Conservation (phyloP, 176 grass and related monocot genomes). For the Coix lacrymajobi region DNA sequence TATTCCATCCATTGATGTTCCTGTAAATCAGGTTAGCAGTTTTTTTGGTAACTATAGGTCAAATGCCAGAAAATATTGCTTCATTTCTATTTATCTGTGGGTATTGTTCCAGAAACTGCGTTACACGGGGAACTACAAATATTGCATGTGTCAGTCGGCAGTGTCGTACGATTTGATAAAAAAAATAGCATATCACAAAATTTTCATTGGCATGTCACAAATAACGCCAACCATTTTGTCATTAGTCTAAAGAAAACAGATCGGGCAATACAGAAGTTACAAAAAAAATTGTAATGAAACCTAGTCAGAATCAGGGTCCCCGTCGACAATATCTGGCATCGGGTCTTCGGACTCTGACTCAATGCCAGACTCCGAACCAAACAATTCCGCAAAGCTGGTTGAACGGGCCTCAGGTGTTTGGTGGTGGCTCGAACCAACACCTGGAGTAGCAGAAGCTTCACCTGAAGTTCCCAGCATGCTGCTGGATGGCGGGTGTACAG, state of each 20-base stretch:
- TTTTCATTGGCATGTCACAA: not conserved
- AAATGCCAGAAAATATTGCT: not conserved
- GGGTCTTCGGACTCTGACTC: slow-evolving; percentile 43
- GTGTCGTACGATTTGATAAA: not conserved
- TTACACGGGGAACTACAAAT: not conserved
- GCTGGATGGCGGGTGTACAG: not conserved
- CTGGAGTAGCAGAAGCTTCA: not conserved
- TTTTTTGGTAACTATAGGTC: not conserved
- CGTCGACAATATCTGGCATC: slow-evolving; percentile 53
- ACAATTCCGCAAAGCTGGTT: slow-evolving; percentile 21
- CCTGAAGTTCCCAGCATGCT: slow-evolving; percentile 19
- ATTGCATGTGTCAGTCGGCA: not conserved
- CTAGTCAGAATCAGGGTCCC: slow-evolving; percentile 62
- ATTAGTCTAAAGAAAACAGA: not conserved
- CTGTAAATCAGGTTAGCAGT: not conserved
- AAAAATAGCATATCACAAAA: not conserved
- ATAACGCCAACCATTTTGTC: not conserved
- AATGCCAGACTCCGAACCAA: slow-evolving; percentile 42
- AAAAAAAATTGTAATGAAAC: not conserved
- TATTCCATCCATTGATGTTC: not conserved
- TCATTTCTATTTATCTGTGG: no score
- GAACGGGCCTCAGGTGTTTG: not conserved
- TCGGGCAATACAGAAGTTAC: not conserved
- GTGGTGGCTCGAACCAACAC: not conserved
- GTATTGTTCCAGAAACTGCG: no score